Base-by-base conservation (phyloP, 345 rosid genomes). In the Populus simonii region DNA sequence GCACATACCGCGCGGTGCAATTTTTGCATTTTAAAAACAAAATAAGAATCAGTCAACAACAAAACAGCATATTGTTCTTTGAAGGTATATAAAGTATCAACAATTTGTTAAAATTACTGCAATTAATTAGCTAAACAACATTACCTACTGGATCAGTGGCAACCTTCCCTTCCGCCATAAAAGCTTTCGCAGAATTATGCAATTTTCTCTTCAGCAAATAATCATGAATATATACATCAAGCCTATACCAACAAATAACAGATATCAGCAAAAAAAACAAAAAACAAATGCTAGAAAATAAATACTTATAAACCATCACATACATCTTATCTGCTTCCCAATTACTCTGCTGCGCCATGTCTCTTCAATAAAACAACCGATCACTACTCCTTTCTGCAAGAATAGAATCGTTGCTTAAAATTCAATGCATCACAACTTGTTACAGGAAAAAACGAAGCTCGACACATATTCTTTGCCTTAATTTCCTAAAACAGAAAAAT, bases 271-370 rank as follows among this genome's bases (percentile, higher is more conserved):
- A 18, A 61, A 59, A 6, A 65, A 72, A 63, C 25, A 3, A 11
- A 38, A 29, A 8, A 68, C 9, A 78, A 35, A 18, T 47, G 53
- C 55, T 33, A 31, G 1, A 29, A 61, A 66, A 31, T 4, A 36
- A 16, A 80, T 29, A 68, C 18, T 6, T 18, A 59, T 20, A 7
- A 43, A 49, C 10, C 7, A 82, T 66, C n/a, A 55, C 85, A 23
- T 78, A 90, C 93, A 89, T 90, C 81, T 90, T 90, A 80, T 89
- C 92, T 15, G 93, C 93, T 83, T 90, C 92, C 93, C 92, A 90
- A 61, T 86, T 86, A 81, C 89, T 85, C 86, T 86, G 92, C 86
- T 86, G 92, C 20, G 88, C 88, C 93, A 90, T 90, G 18, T 70
- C 68, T 23, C 57, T 68, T 27, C n/a, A 70, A 31, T 68, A 57